Evolutionary conservation across 805 yeast species (phyloP).

Genomic region (Ogataea polymorpha): DNA sequence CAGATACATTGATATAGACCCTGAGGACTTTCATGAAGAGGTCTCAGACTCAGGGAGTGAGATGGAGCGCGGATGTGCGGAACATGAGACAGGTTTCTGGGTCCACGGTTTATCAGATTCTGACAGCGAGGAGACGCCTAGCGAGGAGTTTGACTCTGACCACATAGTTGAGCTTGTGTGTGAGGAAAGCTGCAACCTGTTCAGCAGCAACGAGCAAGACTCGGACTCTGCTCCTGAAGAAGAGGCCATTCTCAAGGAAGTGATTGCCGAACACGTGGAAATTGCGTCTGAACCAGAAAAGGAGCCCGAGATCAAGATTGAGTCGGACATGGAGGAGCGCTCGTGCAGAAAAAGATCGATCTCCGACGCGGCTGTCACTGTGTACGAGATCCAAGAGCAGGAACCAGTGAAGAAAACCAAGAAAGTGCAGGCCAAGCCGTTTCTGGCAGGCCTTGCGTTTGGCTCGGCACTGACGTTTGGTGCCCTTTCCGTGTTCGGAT

Average conservation of each 20-base stretch:
- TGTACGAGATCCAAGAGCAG: constrained; percentile 5
- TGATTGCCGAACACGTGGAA: not conserved
- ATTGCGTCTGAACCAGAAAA: not conserved
- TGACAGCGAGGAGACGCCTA: constrained; percentile 7
- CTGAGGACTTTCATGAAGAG: too few species aligned
- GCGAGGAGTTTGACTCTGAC: constrained; percentile 1
- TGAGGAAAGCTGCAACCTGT: not conserved
- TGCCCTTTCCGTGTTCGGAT: constrained; percentile 27
- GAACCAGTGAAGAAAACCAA: constrained; percentile 2
- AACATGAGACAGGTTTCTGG: too few species aligned
- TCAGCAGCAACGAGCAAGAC: not conserved
- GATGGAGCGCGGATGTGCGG: too few species aligned
- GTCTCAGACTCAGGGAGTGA: too few species aligned
- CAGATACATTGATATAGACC: too few species aligned
- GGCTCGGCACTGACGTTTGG: constrained; percentile 23
- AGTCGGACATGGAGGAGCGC: constrained; percentile 3
- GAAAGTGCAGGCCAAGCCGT: constrained; percentile 1
- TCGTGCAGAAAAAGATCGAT: not conserved
- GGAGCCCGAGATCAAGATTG: constrained; percentile 4
- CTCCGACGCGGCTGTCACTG: not conserved
- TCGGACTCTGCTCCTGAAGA: constrained; percentile 18
- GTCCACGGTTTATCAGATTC: not conserved
- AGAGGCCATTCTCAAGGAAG: constrained; percentile 7
- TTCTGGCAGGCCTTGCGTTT: constrained; percentile 19
- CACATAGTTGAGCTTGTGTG: not conserved